A percentile compares a stretch with the other conserved stretches of the same genome.
Conservation (phyloP, 1,139 yeast species). For the Diutina neorugosa region DNA sequence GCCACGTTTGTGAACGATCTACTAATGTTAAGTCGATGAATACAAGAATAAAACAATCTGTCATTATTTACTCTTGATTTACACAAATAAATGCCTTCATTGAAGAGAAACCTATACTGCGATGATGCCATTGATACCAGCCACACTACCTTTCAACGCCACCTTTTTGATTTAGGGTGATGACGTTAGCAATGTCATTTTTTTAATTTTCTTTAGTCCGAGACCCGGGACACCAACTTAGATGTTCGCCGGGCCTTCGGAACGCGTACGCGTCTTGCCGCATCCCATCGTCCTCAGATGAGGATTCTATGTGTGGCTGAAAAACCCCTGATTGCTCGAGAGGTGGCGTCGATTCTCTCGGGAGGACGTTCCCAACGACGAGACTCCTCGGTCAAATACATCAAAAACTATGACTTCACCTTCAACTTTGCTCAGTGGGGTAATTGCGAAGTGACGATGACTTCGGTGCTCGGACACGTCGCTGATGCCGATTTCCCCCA, state of each 20-base stretch:
- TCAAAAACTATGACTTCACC: conserved; percentile 70
- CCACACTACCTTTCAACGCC: too few species aligned
- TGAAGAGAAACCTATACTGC: too few species aligned
- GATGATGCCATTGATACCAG: too few species aligned
- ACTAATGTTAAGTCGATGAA: too few species aligned
- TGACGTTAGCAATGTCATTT: too few species aligned
- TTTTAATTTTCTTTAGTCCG: neutral
- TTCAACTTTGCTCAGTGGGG: conserved; percentile 50
- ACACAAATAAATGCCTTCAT: too few species aligned
- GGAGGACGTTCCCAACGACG: conserved; percentile 51
- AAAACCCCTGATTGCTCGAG: conserved; percentile 88
- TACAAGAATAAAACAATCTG: too few species aligned
- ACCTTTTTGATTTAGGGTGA: too few species aligned
- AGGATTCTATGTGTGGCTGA: conserved; percentile 91
- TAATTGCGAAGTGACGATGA: conserved; percentile 72
- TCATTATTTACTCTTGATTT: too few species aligned
- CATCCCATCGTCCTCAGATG: conserved; percentile 22
- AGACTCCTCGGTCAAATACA: conserved; percentile 45
- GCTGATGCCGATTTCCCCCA: conserved; percentile 54
- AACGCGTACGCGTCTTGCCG: neutral
- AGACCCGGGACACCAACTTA: neutral
- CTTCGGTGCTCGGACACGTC: conserved; percentile 84
- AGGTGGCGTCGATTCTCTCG: conserved; percentile 63
- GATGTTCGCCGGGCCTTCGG: neutral
- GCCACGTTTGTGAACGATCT: neutral